Base-by-base conservation (phyloP, 116 monocot species). In the Phalaenopsis hybrid region DNA sequence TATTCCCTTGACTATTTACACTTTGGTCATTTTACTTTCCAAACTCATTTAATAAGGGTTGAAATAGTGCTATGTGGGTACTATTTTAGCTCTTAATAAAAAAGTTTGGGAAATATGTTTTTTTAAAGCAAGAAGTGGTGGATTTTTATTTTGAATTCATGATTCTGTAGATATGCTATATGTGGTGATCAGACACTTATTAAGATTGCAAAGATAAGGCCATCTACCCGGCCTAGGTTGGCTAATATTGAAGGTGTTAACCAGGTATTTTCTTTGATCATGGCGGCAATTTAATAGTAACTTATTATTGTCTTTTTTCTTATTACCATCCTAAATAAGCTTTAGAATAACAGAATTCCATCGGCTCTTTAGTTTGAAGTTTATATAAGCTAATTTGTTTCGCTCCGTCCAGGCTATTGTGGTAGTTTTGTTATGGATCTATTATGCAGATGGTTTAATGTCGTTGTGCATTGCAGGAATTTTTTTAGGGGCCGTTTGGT, bases 241-340 rank as follows among this genome's bases (percentile, higher is more conserved):
- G 98, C 98, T 69, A 98, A 92, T 76, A 90, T 95, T 80, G 95
- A 91, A 81, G 95, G 98, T 83, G 89, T 98, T 79, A 98, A 98
- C 85, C 98, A 97, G 92, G 97, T 96, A 90, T 65, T 46, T 84
- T 17, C 77, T 48, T 37, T 46, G 68, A 73, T 74, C 9, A 13
- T 44, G 41, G 57, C 8, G 28, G 44, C 5, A 43, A 21, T 75
- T 72, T 72, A 55, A 72, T 11, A 25, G 37, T 72, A 34, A 72
- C 13, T 72, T 72, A 37, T 7, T 11, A 10, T 72, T 72, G 7
- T 34, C 34, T 37, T 13, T 33, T 72, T 28, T n/a, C n/a, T 72
- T 3, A 72, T 72, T 41, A 34, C 72, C 34, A 37, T 20, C 11
- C 72, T 72, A 72, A 72, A 72, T 34, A 72, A 63, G 72, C 72